Evolutionary conservation across 2,329 filamentous ascomycete genomes (phyloP).

Genomic region (Hypoxylon sp.): DNA sequence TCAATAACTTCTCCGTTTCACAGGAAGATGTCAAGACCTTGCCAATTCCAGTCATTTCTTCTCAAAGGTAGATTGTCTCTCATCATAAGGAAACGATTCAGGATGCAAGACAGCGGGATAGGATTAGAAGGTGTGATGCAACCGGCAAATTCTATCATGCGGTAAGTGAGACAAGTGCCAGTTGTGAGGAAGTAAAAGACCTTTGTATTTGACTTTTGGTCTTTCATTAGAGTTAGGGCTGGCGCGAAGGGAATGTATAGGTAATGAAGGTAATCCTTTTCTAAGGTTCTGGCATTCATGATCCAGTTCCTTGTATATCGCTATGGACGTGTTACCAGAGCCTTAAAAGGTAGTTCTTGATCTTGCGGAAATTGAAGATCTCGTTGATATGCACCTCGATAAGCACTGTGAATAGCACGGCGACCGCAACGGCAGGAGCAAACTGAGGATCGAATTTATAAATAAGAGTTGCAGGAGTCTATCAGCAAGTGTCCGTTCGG

Average conservation of each 20-base stretch:
- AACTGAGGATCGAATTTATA: constrained; percentile 50
- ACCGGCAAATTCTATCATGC: too few relatives aligned
- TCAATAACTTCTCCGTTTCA: background rate
- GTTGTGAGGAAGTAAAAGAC: constrained; percentile 21
- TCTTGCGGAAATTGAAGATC: constrained; percentile 45
- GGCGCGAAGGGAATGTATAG: constrained; percentile 54
- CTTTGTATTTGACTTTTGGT: constrained; percentile 40
- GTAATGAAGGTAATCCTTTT: constrained; percentile 57
- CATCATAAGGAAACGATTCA: constrained; percentile 70
- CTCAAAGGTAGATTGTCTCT: background rate
- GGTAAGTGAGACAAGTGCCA: constrained; percentile 69
- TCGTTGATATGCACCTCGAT: constrained; percentile 44
- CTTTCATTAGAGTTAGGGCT: constrained; percentile 56
- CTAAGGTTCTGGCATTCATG: constrained; percentile 57
- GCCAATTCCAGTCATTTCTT: constrained; percentile 3
- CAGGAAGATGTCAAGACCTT: background rate
- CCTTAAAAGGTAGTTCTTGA: background rate
- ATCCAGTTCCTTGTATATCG: constrained; percentile 55
- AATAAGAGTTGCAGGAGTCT: constrained; percentile 48
- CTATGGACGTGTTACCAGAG: constrained; percentile 11
- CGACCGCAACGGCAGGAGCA: constrained; percentile 46
- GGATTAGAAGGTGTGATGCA: too few relatives aligned
- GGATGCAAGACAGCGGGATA: constrained; percentile 61
- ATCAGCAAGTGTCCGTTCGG: constrained; percentile 47
- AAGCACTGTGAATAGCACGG: constrained; percentile 47